Evolutionary conservation across 805 yeast species (phyloP), one percentile per base, ranked within the genome.

Genomic region (Wickerhamomyces kurtzmanii): DNA sequence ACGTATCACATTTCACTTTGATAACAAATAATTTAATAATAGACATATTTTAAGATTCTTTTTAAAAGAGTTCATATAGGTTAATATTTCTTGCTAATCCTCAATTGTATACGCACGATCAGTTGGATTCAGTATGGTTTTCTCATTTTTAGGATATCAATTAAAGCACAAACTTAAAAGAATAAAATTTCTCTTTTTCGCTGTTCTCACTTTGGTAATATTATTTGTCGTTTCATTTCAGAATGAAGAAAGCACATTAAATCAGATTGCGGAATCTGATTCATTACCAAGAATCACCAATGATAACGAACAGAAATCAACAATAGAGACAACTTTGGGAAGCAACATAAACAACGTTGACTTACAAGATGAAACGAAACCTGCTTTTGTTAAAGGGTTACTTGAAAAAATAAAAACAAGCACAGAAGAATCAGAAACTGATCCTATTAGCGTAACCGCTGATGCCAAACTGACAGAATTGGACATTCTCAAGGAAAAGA

Each of bases 401-500:
- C 12, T n/a, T 21, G 27, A 34, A 30, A 19, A 6, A 20, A 15
- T 12, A 11, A 13, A 14, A 4, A 6, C 20, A 6, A 12, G 10
- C 13, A 19, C 15, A 14, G 15, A 26, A 4, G 13, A 13, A n/a
- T 9, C 16, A 5, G 21, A 20, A n/a, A 21, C 23, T 19, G 26
- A 23, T 11, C 21, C 20, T 23, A 4, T 5, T 4, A 17, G 14
- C 11, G 23, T 19, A 8, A 7, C 20, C 26, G 9, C 23, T 26
- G 18, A 31, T 24, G n/a, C 31, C 29, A 10, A 18, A 33, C 23
- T 45, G 17, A 29, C 33, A 25, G 42, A 49, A 35, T 34, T 53
- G 29, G 37, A 30, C 6, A 33, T 32, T 8, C 21, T 52, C 6
- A 29, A 33, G 12, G 55, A 45, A 9, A 61, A 61, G 40, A 60